phyloP scores from a whole-genome alignment of 257 asterid genomes.

The Scutellaria barbata region DNA sequence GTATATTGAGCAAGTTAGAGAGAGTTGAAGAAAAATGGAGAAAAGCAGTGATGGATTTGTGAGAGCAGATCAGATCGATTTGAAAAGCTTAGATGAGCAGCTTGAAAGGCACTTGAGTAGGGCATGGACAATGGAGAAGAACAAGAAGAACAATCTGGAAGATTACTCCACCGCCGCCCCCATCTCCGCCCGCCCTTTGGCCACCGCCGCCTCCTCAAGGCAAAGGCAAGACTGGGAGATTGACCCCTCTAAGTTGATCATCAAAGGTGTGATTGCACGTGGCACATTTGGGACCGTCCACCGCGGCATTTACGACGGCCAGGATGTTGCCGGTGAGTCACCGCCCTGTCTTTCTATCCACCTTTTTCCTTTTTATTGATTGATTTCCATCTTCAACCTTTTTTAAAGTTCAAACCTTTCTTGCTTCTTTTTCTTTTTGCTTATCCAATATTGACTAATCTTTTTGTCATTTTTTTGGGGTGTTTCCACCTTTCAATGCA shows the following conservation, averaged over 20 bases:
- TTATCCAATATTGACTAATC: slow-evolving; percentile 25
- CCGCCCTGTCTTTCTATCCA: slow-evolving; percentile 2
- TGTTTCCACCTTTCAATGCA: slow-evolving; percentile 28
- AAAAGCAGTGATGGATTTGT: slow-evolving; percentile 68
- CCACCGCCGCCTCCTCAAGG: slow-evolving; percentile 38
- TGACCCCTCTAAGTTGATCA: slow-evolving; percentile 69
- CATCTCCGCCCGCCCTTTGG: slow-evolving; percentile 13
- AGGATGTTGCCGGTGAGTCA: slow-evolving; percentile 79
- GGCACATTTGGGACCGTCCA: slow-evolving; percentile 89
- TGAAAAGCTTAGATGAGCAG: slow-evolving; percentile 81
- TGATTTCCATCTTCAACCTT: not conserved
- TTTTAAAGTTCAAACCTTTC: slow-evolving; percentile 19
- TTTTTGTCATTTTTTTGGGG: slow-evolving; percentile 38
- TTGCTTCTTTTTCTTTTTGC: not conserved
- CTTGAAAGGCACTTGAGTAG: slow-evolving; percentile 69
- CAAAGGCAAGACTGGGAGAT: slow-evolving; percentile 83
- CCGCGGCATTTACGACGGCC: slow-evolving; percentile 78
- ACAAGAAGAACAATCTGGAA: slow-evolving; percentile 44
- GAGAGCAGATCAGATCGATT: slow-evolving; percentile 79
- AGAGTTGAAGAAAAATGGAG: slow-evolving; percentile 50
- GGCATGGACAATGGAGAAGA: slow-evolving; percentile 66
- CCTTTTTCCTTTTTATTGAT: slow-evolving; percentile 13
- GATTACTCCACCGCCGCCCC: slow-evolving; percentile 37
- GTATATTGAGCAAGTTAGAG: slow-evolving; percentile 3
- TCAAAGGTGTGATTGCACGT: slow-evolving; percentile 73